Conservation (phyloP, 495 filamentous ascomycete species). For the Xylaria sp. region DNA sequence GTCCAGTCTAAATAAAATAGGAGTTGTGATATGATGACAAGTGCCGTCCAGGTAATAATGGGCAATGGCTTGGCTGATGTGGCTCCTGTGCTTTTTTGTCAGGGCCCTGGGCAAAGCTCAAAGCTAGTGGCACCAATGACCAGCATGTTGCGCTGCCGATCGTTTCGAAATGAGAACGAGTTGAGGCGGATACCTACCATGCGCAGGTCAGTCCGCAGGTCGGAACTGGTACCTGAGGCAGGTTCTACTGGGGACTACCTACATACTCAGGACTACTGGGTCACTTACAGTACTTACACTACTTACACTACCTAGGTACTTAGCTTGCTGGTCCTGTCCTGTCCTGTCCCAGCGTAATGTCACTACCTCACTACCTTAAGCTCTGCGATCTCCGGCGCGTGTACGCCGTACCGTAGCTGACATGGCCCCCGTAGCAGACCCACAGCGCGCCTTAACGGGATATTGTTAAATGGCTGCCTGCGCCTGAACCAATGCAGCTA, state of each 20-base stretch:
- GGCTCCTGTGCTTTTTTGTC: no score
- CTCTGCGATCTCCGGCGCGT: background rate
- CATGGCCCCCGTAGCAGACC: no score
- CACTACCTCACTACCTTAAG: no score
- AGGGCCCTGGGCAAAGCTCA: background rate
- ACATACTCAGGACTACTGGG: no score
- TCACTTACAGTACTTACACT: no score
- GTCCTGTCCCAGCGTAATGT: background rate
- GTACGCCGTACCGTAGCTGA: background rate
- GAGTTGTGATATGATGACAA: conserved; percentile 5
- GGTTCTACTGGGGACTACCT: no score
- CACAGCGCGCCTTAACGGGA: background rate
- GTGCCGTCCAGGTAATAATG: conserved; percentile 3
- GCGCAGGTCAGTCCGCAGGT: no score
- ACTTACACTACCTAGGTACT: no score
- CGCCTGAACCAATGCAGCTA: conserved; percentile 2
- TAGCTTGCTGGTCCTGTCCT: background rate
- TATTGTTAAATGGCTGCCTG: conserved; percentile 1
- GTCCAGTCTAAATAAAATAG: conserved; percentile 18
- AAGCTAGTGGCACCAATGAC: conserved; percentile 9
- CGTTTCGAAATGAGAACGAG: conserved; percentile 15
- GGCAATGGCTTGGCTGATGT: conserved; percentile 1
- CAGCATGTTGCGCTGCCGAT: conserved; percentile 8
- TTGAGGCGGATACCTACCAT: background rate
- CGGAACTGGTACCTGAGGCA: background rate